A percentile compares a stretch with the other conserved stretches of the same genome.
phyloP scores from a whole-genome alignment of 2,329 filamentous ascomycete species.

The Gaeumannomyces tritici region DNA sequence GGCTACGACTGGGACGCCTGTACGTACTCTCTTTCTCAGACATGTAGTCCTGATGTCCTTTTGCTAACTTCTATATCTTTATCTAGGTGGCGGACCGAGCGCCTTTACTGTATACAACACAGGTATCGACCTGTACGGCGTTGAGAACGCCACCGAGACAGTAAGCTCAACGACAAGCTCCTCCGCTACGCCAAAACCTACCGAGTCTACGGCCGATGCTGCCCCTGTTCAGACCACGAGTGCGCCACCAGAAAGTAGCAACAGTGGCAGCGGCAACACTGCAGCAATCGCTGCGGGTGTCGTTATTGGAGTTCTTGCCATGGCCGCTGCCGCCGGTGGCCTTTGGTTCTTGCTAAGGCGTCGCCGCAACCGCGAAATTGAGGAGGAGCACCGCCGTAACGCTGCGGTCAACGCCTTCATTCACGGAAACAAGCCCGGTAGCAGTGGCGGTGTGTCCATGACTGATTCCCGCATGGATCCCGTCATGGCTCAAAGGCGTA shows the following conservation, averaged over 20 bases:
- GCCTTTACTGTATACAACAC: constrained; percentile 42
- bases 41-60: constrained; percentile 8
- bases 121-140: constrained; percentile 31
- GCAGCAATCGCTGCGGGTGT: constrained; percentile 80
- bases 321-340: constrained; percentile 57
- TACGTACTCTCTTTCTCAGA: constrained; percentile 27
- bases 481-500: constrained; percentile 70
- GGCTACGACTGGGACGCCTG: constrained; percentile 56
- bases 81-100: constrained; percentile 45
- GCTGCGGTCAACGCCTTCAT: constrained; percentile 72
- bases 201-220: background rate
- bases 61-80: background rate
- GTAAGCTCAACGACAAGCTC: constrained; percentile 6
- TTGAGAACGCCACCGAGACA: constrained; percentile 13
- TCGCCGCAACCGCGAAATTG: constrained; percentile 65
- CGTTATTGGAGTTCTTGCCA: constrained; percentile 69
- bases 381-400: constrained; percentile 77
- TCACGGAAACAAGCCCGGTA: constrained; percentile 49
- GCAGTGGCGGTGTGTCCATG: constrained; percentile 58
- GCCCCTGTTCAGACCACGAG: constrained; percentile 11
- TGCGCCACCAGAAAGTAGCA: constrained; percentile 13
- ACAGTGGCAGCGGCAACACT: constrained; percentile 49
- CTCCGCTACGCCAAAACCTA: constrained; percentile 1
- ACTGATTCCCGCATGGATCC: constrained; percentile 81
- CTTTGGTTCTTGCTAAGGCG: constrained; percentile 66